Percentiles rank a stretch among this genome's conserved stretches.
These are phyloP conservation scores for Panellus pusillus DNA, from an alignment of 768 basidiomycete species.

Conservation along the genomic window DNA sequence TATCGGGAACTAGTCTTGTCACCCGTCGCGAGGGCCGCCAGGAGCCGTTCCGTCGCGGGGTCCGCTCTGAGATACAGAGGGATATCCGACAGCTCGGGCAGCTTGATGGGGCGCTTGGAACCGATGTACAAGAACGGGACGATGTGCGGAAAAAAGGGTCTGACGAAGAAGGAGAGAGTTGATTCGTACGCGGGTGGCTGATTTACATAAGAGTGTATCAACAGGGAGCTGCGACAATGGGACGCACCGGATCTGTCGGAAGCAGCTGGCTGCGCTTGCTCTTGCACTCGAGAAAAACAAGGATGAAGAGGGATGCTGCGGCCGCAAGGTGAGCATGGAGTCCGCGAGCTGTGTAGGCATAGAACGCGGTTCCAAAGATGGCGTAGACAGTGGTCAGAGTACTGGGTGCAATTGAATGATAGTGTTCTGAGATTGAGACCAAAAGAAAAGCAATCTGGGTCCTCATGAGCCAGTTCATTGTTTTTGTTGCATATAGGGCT, in stretches of 20 bases:
- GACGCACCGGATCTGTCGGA: conserved; percentile 8
- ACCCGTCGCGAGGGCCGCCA: conserved; percentile 5
- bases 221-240: not conserved
- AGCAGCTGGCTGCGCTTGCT: conserved; percentile 9
- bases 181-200: conserved; percentile 14
- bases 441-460: not conserved
- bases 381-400: conserved; percentile 3
- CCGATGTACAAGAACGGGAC: conserved; percentile 5
- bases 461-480: not conserved
- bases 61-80: conserved; percentile 2
- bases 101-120: not conserved
- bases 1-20: conserved; percentile 1
- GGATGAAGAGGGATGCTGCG: not conserved
- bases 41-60: conserved; percentile 10
- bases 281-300: conserved; percentile 8
- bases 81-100: conserved; percentile 12
- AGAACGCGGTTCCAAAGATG: not conserved
- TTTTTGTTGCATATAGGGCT: not conserved
- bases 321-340: not conserved
- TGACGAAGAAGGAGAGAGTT: conserved; percentile 11
- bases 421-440: conserved; percentile 7
- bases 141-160: conserved; percentile 13
- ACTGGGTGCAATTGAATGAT: conserved; percentile 12
- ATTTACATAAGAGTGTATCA: not conserved
- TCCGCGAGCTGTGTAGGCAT: not conserved